phyloP scores from a whole-genome alignment of 257 asterid genomes.

The Solanum medicagineum region DNA sequence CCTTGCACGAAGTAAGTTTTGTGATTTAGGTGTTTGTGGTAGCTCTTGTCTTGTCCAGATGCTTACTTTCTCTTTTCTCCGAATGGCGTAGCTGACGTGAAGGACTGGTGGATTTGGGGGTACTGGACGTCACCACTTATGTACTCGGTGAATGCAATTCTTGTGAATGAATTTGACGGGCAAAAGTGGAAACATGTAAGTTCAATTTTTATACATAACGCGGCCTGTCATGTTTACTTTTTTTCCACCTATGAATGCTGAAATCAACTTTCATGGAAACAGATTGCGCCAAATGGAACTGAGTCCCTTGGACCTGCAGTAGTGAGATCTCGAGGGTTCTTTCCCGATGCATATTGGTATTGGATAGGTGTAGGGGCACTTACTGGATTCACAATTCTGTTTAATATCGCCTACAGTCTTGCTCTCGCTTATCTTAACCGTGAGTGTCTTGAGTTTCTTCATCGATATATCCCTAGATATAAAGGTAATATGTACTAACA shows the following conservation, averaged over 20 bases:
- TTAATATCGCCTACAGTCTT: constrained; percentile 12
- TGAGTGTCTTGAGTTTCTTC: constrained; percentile 19
- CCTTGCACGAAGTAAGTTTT: constrained; percentile 46
- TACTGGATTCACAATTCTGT: constrained; percentile 10
- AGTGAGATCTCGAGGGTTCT: constrained; percentile 19
- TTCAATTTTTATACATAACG: neutral
- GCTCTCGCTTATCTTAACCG: constrained; percentile 39
- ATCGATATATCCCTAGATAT: neutral
- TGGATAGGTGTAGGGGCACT: constrained; percentile 34
- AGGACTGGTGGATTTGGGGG: constrained; percentile 80
- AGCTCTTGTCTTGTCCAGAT: neutral
- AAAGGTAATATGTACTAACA: neutral
- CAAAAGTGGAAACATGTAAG: constrained; percentile 51
- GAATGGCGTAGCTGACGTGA: constrained; percentile 28
- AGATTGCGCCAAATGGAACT: constrained; percentile 6
- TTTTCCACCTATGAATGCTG: neutral
- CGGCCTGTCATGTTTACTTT: neutral
- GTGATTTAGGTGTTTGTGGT: neutral
- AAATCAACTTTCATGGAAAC: neutral
- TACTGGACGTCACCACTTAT: constrained; percentile 60
- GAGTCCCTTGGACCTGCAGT: constrained; percentile 15
- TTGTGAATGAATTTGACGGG: constrained; percentile 52
- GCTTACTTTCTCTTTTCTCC: neutral
- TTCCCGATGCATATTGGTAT: constrained; percentile 23
- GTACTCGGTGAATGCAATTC: constrained; percentile 54